Conservation (phyloP, 2,329 filamentous ascomycete species). For the Colletotrichum godetiae region DNA sequence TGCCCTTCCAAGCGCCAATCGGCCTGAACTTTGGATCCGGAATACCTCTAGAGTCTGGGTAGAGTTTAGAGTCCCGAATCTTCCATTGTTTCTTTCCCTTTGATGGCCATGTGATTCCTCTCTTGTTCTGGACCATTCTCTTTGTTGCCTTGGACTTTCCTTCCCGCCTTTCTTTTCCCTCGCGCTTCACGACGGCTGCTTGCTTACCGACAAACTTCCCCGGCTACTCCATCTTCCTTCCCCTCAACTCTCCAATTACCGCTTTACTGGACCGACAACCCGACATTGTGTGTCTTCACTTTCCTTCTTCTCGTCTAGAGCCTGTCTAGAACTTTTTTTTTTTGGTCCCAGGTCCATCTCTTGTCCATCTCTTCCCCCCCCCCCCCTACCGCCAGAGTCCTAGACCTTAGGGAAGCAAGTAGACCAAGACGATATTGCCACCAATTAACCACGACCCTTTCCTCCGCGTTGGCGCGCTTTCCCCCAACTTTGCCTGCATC, state of each 20-base stretch:
- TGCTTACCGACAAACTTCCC: neutral
- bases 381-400: neutral
- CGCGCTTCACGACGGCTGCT: neutral
- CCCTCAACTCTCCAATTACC: constrained; percentile 3
- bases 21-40: neutral
- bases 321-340: neutral
- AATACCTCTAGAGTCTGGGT: neutral
- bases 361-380: neutral
- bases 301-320: neutral
- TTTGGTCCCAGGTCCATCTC: neutral
- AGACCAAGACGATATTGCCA: constrained; percentile 21
- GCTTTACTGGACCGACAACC: constrained; percentile 3
- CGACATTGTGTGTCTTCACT: neutral
- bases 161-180: neutral
- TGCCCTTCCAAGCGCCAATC: neutral
- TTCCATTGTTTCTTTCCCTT: neutral
- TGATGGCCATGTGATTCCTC: neutral
- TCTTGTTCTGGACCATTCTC: neutral
- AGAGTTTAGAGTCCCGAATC: no score
- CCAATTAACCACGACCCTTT: constrained; percentile 22
- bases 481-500: constrained; percentile 21
- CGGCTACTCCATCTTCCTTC: neutral
- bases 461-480: constrained; percentile 11
- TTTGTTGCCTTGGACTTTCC: neutral
- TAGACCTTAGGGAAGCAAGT: no score